Evolutionary conservation across 2,329 filamentous ascomycete species (phyloP), one percentile per base, ranked within the genome.

Genomic region (Trichoderma sp.): DNA sequence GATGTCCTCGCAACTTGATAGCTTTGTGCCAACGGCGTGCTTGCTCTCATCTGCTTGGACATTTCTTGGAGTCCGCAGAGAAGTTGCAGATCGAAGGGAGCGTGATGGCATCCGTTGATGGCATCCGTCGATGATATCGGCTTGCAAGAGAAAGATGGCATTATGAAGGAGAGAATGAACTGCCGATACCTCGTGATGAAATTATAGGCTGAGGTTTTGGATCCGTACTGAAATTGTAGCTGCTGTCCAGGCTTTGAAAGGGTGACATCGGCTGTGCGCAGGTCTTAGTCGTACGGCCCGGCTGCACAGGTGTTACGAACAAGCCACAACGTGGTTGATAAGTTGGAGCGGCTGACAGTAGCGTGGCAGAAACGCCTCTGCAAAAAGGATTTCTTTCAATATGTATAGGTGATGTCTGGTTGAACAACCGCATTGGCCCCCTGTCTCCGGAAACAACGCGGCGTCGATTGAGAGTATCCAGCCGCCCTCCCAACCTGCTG

Each of bases 241-340:
- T 35, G 37, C 29, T 27, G 3, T n/a, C n/a, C 21, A 49, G 33
- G 43, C 24, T 37, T 35, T 35, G 8, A 47, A 47, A 19, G 33
- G 35, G 27, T 53, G 21, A 73, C 72, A 57, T 74, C 74, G 75
- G 73, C 75, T n/a, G 75, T 75, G 4, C 74, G 74, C 21, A 76
- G 74, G 74, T 70, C 74, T 74, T 75, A 59, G 72, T 70, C 2
- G 3, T 16, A 63, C 60, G 40, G n/a, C 60, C 59, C 52, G 40
- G 60, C 53, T 40, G 60, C 35, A 21, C 52, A 33, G 61, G 60
- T 69, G 31, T 47, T 40, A 63, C 59, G 19, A 52, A n/a, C 37
- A 55, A 52, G 33, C 60, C 33, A 63, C 19, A 37, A 35, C 52
- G 16, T 58, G 49, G 33, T 57, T 64, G 40, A 59, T 56, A 21